Base-by-base conservation (phyloP, 768 basidiomycete genomes). In the Mycena crocata region DNA sequence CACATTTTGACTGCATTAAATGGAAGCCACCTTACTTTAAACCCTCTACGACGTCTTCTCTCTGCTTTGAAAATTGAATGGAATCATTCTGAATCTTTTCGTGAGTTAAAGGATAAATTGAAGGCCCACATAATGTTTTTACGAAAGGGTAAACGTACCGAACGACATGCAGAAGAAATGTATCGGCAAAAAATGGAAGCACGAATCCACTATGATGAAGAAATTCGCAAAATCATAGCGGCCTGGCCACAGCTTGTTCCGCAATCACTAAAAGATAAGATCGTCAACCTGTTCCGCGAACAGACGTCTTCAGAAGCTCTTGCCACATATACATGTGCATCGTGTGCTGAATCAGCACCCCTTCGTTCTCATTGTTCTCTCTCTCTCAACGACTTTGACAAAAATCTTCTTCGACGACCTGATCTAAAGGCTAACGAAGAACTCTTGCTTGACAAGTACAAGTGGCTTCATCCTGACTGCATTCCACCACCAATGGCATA, bases 161-260 rank as follows among this genome's bases (percentile, higher is more conserved):
- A 58, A 37, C 37, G 35, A n/a, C n/a, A n/a, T n/a, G n/a, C n/a
- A n/a, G n/a, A n/a, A n/a, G n/a, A n/a, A n/a, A n/a, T n/a, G n/a
- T n/a, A n/a, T n/a, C n/a, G n/a, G n/a, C n/a, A n/a, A n/a, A n/a
- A n/a, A n/a, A 12, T n/a, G 15, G 7, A 13, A 56, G 17, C n/a
- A 32, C 10, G 13, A 37, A 34, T 34, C 6, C n/a, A n/a, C 35
- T 37, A 34, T 23, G 37, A 51, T 19, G 39, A 57, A 30, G 28
- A 58, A 17, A 28, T 58, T 21, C 8, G 46, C 10, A 1, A 23
- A 3, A 52, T 66, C 24, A 30, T n/a, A 10, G 40, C 10, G 21
- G 24, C 48, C 17, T 66, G 64, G 64, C 57, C 57, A 2, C 64
- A 60, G 31, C 15, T 66, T 21, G 39, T 66, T 21, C 64, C 64